Percentiles rank a stretch among this genome's conserved stretches.
These are phyloP conservation scores for Cladophialophora psammophila DNA, from an alignment of 2,329 filamentous ascomycete species.

Conservation along the genomic window DNA sequence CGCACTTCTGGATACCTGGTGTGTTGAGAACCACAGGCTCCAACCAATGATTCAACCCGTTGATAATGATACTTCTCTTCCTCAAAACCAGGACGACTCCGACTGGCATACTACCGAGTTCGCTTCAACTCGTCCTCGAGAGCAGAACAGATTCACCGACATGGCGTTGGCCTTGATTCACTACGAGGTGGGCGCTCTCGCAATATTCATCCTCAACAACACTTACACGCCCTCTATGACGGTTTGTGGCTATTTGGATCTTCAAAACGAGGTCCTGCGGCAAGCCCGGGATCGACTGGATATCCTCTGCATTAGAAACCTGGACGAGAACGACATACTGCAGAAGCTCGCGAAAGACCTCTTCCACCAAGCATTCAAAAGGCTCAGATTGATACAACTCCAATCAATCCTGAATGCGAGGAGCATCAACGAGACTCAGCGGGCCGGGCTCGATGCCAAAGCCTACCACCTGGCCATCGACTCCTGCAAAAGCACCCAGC, in stretches of 20 bases:
- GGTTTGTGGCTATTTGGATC: slow-evolving; percentile 15
- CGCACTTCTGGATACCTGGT: slow-evolving; percentile 57
- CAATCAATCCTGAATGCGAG: slow-evolving; percentile 16
- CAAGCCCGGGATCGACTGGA: slow-evolving; percentile 20
- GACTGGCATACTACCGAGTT: slow-evolving; percentile 26
- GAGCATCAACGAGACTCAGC: slow-evolving; percentile 7
- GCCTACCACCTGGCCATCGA: slow-evolving; percentile 22
- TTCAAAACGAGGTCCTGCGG: slow-evolving; percentile 23
- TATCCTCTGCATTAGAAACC: slow-evolving; percentile 11
- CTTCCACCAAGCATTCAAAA: slow-evolving; percentile 14
- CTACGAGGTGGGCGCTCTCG: slow-evolving; percentile 20
- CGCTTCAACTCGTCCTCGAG: slow-evolving; percentile 10
- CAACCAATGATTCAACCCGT: slow-evolving; percentile 9
- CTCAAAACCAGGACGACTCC: slow-evolving; percentile 18
- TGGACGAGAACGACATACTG: slow-evolving; percentile 17
- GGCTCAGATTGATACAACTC: slow-evolving; percentile 19
- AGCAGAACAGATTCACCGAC: slow-evolving; percentile 15
- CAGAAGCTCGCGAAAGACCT: slow-evolving; percentile 19
- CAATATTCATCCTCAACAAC: slow-evolving; percentile 17
- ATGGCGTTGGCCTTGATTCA: slow-evolving; percentile 19
- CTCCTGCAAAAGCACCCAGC: slow-evolving; percentile 21
- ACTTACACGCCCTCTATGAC: slow-evolving; percentile 16
- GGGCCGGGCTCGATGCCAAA: slow-evolving; percentile 18
- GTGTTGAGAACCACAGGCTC: slow-evolving; percentile 41
- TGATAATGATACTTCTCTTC: slow-evolving; percentile 10